Percentiles rank a stretch among this genome's conserved stretches.
These are phyloP conservation scores for Rostrohypoxylon terebratum DNA, from an alignment of 495 filamentous ascomycete species.

Conservation along the genomic window DNA sequence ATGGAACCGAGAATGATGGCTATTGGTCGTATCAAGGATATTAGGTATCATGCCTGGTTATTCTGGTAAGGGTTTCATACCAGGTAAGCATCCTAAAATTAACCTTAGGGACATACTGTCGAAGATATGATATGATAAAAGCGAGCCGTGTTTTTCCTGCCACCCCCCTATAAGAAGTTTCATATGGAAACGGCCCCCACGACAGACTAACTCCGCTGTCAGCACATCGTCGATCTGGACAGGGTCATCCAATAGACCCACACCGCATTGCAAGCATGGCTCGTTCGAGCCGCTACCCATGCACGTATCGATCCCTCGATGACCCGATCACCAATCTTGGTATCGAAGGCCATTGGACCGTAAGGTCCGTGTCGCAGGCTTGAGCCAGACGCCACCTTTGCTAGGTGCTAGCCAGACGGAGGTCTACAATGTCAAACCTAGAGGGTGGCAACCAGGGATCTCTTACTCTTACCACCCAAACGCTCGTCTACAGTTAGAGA, in stretches of 20 bases:
- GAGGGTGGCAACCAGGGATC: not conserved
- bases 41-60: too few relatives aligned
- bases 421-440: not conserved
- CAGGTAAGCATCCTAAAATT: too few relatives aligned
- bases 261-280: not conserved
- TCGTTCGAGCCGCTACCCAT: not conserved
- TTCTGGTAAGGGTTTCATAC: too few relatives aligned
- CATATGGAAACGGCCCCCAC: too few relatives aligned
- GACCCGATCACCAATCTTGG: not conserved
- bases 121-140: too few relatives aligned
- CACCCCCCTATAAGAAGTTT: too few relatives aligned
- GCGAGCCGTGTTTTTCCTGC: too few relatives aligned
- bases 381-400: not conserved
- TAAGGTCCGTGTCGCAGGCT: not conserved
- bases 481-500: not conserved
- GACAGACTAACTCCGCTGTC: too few relatives aligned
- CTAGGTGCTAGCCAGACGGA: not conserved
- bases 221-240: too few relatives aligned
- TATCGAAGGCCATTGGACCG: not conserved
- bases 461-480: not conserved
- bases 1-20: too few relatives aligned
- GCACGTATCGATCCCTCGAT: not conserved
- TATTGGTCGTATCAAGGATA: too few relatives aligned
- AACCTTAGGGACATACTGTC: too few relatives aligned
- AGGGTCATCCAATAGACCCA: not conserved